Conservation (phyloP, 768 basidiomycete species). For the Trichaptum fuscoviolaceum region DNA sequence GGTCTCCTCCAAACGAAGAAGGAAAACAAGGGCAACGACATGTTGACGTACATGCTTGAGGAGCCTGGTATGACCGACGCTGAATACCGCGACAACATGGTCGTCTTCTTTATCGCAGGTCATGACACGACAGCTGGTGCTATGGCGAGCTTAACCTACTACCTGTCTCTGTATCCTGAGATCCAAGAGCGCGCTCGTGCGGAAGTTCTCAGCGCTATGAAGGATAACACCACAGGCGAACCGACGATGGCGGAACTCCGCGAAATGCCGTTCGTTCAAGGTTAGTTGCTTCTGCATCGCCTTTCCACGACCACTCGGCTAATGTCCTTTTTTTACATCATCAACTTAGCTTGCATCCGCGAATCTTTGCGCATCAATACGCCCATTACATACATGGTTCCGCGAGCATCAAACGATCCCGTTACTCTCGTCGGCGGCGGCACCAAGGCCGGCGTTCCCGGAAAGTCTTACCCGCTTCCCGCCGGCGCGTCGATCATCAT, state of each 20-base stretch:
- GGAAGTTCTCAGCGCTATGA: conserved; percentile 30
- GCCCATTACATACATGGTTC: conserved; percentile 21
- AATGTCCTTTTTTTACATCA: not conserved
- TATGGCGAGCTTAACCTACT: conserved; percentile 31
- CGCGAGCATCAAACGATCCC: conserved; percentile 13
- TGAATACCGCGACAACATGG: conserved; percentile 33
- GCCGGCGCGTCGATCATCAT: conserved; percentile 25
- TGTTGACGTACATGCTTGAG: conserved; percentile 32
- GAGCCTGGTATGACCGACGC: conserved; percentile 27
- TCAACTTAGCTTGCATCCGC: conserved; percentile 29
- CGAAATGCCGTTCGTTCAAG: conserved; percentile 25
- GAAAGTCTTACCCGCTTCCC: conserved; percentile 25
- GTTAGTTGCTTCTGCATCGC: not conserved
- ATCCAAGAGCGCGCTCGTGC: conserved; percentile 30
- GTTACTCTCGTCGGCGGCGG: conserved; percentile 17
- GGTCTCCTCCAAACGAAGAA: conserved; percentile 25
- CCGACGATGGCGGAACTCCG: conserved; percentile 26
- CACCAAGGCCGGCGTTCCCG: not conserved
- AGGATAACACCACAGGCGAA: conserved; percentile 19
- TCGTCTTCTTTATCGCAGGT: conserved; percentile 35
- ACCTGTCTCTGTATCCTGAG: conserved; percentile 31
- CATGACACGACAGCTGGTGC: conserved; percentile 37
- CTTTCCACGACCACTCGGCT: not conserved
- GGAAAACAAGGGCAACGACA: conserved; percentile 27
- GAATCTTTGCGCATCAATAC: conserved; percentile 34